Base-by-base conservation (phyloP, 176 grass and related monocot species). In the Musa itinerans region DNA sequence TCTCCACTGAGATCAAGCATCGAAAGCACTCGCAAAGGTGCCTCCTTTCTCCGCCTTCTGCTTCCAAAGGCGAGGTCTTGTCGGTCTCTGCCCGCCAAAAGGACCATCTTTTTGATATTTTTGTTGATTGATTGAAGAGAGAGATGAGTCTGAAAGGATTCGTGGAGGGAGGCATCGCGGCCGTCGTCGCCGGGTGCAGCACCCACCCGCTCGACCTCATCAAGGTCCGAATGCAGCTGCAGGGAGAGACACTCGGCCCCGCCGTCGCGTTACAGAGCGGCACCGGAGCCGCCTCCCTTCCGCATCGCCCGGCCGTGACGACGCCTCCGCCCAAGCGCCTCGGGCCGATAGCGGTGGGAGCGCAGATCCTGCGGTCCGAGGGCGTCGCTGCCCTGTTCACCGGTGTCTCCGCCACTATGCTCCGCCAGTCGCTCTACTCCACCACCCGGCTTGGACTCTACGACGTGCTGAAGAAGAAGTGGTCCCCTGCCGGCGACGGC, bases 151-250 rank as follows among this genome's bases (percentile, higher is more conserved):
- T 56, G 11, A 57, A 74, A 23, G 72, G 53, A 10, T 56, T 74
- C n/a, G 53, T 58, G 16, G 72, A 74, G 53, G 72, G 72, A 4
- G 72, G 72, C 72, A 74, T 74, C 22, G 72, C 72, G 3, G 52
- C 72, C 22, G 53, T 74, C 54, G 72, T 74, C 0, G 72, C 72
- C 24, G 72, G 72, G 23, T 56, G 22, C 53, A 26, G 53, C 23
- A 74, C 72, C 53, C 72, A 74, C 22, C 72, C 72, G 5, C 72
- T 74, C 25, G 72, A 74, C 54, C 72, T 74, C 23, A 74, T 74
- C 52, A 74, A 74, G 53, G 72, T 74, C 53, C 53, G 72, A 34
- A 74, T 74, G 72, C 72, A 74, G 72, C 25, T 74, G 14, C 72
- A 74, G 12, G 72, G 72, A 9, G 72, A 74, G 72, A 16, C 54